Evolutionary conservation across 2,329 filamentous ascomycete genomes (phyloP).

Genomic region (Macrophomina phaseolina): DNA sequence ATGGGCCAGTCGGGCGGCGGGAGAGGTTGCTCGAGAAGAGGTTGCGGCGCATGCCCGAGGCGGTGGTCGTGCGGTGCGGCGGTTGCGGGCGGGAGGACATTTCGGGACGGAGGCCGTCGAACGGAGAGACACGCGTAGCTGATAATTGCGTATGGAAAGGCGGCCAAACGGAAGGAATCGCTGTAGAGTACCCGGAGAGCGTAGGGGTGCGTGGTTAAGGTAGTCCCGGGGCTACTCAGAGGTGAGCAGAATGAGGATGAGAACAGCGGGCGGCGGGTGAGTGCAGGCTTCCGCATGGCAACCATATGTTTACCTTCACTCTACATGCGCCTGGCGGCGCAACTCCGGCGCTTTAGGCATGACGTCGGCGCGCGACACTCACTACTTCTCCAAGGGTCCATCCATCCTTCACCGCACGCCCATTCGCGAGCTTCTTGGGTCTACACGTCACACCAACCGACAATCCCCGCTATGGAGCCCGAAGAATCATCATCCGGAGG

Average conservation of each 20-base stretch:
- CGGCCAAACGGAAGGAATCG: too few species aligned
- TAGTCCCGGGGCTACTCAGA: background rate
- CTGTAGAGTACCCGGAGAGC: background rate
- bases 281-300: slow-evolving; percentile 52
- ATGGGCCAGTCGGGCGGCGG: slow-evolving; percentile 34
- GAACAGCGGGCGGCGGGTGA: slow-evolving; percentile 46
- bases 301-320: background rate
- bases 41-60: slow-evolving; percentile 34
- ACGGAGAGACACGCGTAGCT: background rate
- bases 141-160: too few species aligned
- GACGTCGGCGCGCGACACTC: background rate
- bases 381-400: background rate
- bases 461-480: background rate
- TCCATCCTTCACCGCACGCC: background rate
- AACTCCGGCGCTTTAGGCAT: background rate
- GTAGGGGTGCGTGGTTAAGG: background rate
- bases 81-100: slow-evolving; percentile 29
- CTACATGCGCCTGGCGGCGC: background rate
- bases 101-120: background rate
- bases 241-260: background rate
- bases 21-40: slow-evolving; percentile 35
- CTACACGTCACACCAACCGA: background rate
- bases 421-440: background rate
- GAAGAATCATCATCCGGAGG: background rate
- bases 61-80: slow-evolving; percentile 27